Base-by-base conservation (phyloP, 139 green algal genomes). In the Tetradesmus lagerheimii region DNA sequence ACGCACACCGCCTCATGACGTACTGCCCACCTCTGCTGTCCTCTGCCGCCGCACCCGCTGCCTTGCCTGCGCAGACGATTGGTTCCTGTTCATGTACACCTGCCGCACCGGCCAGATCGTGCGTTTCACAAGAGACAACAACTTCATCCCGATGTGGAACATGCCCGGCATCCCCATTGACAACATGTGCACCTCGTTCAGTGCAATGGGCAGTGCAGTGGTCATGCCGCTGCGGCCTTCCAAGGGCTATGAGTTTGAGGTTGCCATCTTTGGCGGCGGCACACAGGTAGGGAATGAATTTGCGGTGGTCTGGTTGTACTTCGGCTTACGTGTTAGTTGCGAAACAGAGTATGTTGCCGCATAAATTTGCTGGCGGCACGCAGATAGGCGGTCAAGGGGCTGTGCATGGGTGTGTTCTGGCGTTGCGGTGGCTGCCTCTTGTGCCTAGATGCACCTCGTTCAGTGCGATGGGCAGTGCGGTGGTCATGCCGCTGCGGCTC, bases 1-100 rank as follows among this genome's bases (percentile, higher is more conserved):
- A n/a, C n/a, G n/a, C n/a, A n/a, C n/a, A n/a, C n/a, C n/a, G n/a
- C n/a, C n/a, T n/a, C n/a, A n/a, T n/a, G n/a, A n/a, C n/a, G n/a
- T n/a, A n/a, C n/a, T n/a, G n/a, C n/a, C n/a, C n/a, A n/a, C n/a
- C n/a, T n/a, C n/a, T n/a, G n/a, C n/a, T n/a, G n/a, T n/a, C n/a
- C n/a, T n/a, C n/a, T n/a, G n/a, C n/a, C n/a, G n/a, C n/a, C n/a
- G n/a, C n/a, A n/a, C n/a, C n/a, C n/a, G n/a, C n/a, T n/a, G n/a
- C n/a, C n/a, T n/a, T n/a, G n/a, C n/a, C 41, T 18, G 9, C 20
- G 29, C 62, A 80, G 87, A 86, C 38, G 87, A 90, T 39, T 85
- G 74, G 50, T 90, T 90, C 78, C 38, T 90, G 37, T 85, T 90
- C 37, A 87, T 90, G 78, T 90, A 90, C 78, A 90, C 87, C 15